These are phyloP conservation scores for Plasmopara halstedii DNA, from an alignment of 352 stramenopile species.

Conservation along the genomic window DNA sequence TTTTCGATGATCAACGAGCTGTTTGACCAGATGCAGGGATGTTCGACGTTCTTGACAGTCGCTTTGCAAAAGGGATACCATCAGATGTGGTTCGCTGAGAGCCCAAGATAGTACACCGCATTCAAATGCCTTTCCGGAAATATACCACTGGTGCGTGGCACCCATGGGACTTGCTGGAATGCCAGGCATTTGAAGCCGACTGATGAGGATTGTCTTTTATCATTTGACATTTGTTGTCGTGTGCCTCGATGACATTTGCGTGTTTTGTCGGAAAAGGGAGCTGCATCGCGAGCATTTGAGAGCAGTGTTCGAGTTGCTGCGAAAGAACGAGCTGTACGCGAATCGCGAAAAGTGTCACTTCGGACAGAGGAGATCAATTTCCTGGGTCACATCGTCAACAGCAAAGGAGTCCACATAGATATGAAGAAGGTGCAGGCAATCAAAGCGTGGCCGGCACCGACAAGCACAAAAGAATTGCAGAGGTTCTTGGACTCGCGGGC, in stretches of 20 bases:
- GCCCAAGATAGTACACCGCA: slow-evolving; percentile 20
- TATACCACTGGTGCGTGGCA: slow-evolving; percentile 34
- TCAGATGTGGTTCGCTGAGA: slow-evolving; percentile 13
- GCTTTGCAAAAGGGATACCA: slow-evolving; percentile 27
- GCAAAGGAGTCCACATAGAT: neutral
- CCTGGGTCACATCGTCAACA: neutral
- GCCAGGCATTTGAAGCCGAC: slow-evolving; percentile 26
- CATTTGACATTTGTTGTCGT: no score
- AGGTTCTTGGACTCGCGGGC: slow-evolving; percentile 2
- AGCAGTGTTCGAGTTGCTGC: slow-evolving; percentile 30
- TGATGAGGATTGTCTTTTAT: slow-evolving; percentile 26
- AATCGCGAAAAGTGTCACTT: no score
- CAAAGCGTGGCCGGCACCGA: neutral
- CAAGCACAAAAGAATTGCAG: neutral
- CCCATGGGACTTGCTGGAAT: slow-evolving; percentile 35
- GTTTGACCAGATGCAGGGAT: slow-evolving; percentile 14
- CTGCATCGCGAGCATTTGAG: slow-evolving; percentile 30
- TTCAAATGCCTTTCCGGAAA: slow-evolving; percentile 27
- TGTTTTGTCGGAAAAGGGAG: slow-evolving; percentile 18
- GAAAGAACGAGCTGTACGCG: no score
- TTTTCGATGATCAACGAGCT: slow-evolving; percentile 11
- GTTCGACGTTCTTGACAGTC: slow-evolving; percentile 5
- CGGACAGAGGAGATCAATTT: no score
- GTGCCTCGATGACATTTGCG: no score
- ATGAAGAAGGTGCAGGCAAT: neutral